A percentile compares a stretch with the other conserved stretches of the same genome.
Conservation (phyloP, 345 rosid genomes). For the Diplotaxis tenuifolia region DNA sequence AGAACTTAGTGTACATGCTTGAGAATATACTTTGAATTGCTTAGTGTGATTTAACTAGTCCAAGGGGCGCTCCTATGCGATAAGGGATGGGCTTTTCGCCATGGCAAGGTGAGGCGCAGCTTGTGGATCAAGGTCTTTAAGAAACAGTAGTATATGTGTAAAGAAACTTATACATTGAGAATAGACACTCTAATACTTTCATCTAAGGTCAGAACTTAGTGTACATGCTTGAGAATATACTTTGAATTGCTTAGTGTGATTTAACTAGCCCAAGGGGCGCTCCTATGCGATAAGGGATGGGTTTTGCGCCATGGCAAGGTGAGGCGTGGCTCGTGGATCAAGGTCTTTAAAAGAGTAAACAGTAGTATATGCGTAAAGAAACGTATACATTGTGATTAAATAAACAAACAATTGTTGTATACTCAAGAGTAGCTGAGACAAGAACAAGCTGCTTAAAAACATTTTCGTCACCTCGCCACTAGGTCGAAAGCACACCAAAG, state of each 20-base stretch:
- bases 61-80: too few species aligned
- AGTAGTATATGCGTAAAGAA: background rate
- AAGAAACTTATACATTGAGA: too few species aligned
- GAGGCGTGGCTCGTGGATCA: background rate
- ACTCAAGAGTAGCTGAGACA: background rate
- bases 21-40: background rate
- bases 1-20: background rate
- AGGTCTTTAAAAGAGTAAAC: background rate
- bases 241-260: background rate
- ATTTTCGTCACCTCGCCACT: background rate
- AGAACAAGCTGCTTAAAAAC: background rate
- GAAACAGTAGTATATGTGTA: too few species aligned
- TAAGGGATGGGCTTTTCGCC: too few species aligned
- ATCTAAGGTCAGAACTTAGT: background rate
- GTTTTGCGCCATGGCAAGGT: background rate
- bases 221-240: background rate
- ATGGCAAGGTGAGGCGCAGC: too few species aligned
- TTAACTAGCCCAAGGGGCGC: background rate
- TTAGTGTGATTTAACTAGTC: background rate
- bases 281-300: background rate
- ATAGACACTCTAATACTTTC: background rate
- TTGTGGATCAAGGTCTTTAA: too few species aligned
- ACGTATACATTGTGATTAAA: background rate
- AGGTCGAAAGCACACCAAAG: background rate
- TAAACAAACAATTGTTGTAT: too few species aligned